phyloP scores from a whole-genome alignment of 1,139 yeast genomes.

The Geotrichum phurueaensis region DNA sequence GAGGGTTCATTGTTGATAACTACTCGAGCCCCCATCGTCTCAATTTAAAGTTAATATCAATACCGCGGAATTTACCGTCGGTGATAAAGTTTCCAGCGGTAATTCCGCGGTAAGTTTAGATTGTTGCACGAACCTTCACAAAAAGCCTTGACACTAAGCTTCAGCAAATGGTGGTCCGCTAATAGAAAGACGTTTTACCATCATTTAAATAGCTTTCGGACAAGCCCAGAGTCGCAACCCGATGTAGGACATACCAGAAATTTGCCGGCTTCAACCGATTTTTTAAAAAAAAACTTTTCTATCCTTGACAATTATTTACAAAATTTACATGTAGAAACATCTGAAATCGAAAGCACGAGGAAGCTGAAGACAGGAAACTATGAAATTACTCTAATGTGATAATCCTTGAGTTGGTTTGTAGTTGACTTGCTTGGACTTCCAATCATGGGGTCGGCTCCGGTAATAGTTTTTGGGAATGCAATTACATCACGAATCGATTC shows the following conservation, averaged over 20 bases:
- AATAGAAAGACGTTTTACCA: background rate
- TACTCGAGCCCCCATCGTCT: background rate
- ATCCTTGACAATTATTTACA: background rate
- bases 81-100: background rate
- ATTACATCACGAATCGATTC: conserved; percentile 82
- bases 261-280: background rate
- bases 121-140: background rate
- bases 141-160: background rate
- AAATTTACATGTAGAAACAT: background rate
- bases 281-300: background rate
- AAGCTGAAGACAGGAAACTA: background rate
- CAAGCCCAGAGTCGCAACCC: background rate
- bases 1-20: background rate
- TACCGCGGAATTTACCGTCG: background rate
- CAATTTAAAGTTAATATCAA: background rate
- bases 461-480: conserved; percentile 89
- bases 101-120: background rate
- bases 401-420: conserved; percentile 39
- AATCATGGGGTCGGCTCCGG: conserved; percentile 84
- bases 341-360: background rate
- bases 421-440: conserved; percentile 71
- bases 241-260: background rate
- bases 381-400: conserved; percentile 21
- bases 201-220: background rate
- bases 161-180: background rate